Base-by-base conservation (phyloP, 2,329 filamentous ascomycete species). In the Cordyceps cateniannulata region DNA sequence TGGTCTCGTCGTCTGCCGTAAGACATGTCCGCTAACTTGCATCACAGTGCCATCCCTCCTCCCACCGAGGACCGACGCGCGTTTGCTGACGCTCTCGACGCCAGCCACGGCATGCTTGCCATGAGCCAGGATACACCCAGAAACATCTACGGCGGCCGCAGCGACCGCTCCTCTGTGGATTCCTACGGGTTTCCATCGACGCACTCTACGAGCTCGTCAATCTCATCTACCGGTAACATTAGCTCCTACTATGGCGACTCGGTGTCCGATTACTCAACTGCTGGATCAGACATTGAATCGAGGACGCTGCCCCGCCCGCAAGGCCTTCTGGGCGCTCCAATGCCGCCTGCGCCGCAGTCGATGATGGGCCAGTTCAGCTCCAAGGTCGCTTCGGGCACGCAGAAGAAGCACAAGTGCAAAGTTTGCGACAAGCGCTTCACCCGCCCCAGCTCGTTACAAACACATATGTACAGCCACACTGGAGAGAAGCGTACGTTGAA, bases 321-420 rank as follows among this genome's bases (percentile, higher is more conserved):
- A 27, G 87, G 84, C 42, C 69, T 82, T 59, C 80, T 82, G 76
- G 78, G 78, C 48, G 85, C 81, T 62, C 82, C 81, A 65, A 81
- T 87, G 35, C 91, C 91, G 1, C 91, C 92, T 1, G 91, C 91
- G 20, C 93, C 92, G 1, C 90, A 96, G 71, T 96, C 93, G 0
- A 97, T 99, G 92, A 99, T 99, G 95, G 87, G 91, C 57, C 93
- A 96, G 69, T 98, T 98, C 78, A 97, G 91, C 76, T 97, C 93
- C 65, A 97, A 97, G 77, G 88, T 97, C 57, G 93, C 92, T 0
- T 93, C 91, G 20, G 96, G 91, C 77, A 95, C 93, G 10, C 92
- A 97, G 73, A 98, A 98, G 86, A 98, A 98, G 82, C 95, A 98
- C 79, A 97, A 97, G 81, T 98, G 93, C 84, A 97, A 96, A 78